Percentiles rank a stretch among this genome's conserved stretches.
Evolutionary conservation across 768 basidiomycete species (phyloP).

Genomic region (Rhodotorula taiwanensis): DNA sequence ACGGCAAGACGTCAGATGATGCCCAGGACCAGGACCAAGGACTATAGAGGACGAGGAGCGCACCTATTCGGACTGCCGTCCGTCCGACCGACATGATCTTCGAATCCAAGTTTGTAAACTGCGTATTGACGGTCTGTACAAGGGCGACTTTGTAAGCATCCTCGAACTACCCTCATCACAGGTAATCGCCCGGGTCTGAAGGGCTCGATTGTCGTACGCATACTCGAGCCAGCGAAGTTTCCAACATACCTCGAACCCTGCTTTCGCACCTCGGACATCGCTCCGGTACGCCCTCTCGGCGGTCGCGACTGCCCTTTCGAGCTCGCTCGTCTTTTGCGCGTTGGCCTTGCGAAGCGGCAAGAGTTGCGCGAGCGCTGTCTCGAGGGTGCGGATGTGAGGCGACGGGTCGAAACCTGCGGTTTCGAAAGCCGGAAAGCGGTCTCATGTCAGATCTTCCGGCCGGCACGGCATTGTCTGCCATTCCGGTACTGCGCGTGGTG

Average conservation of each 20-base stretch:
- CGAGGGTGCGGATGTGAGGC: conserved; percentile 72
- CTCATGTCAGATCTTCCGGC: too few species aligned
- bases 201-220: too few species aligned
- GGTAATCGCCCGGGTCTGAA: too few species aligned
- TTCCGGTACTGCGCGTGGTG: too few species aligned
- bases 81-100: conserved; percentile 88
- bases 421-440: too few species aligned
- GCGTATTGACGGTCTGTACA: conserved; percentile 63
- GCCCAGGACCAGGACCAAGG: too few species aligned
- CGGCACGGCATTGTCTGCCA: too few species aligned
- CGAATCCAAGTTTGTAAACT: conserved; percentile 55
- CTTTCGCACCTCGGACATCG: conserved; percentile 85
- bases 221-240: too few species aligned
- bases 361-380: conserved; percentile 78
- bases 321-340: conserved; percentile 77
- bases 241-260: conserved; percentile 75
- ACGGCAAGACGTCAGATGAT: too few species aligned
- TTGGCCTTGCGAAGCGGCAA: conserved; percentile 83
- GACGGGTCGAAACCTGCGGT: conserved; percentile 35
- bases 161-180: neutral
- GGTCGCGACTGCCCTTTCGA: conserved; percentile 81
- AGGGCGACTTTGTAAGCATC: neutral
- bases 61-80: conserved; percentile 91
- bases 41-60: too few species aligned
- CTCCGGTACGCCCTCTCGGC: conserved; percentile 90